Base-by-base conservation (phyloP, 129 eudicot genomes). In the Chrysanthemum makinoi region DNA sequence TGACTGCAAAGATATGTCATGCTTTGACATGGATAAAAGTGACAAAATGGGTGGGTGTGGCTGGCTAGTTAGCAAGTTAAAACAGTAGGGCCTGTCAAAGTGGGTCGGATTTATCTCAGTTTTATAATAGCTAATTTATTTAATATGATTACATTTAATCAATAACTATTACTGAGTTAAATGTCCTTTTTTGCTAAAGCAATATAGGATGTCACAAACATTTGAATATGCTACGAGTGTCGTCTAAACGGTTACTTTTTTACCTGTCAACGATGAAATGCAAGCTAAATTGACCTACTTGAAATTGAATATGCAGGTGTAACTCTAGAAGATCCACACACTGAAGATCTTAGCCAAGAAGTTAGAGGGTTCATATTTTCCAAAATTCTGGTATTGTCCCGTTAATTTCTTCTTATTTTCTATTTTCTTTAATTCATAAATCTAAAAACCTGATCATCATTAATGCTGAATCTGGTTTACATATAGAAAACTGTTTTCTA, bases 311-410 rank as follows among this genome's bases (percentile, higher is more conserved):
- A 70, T 70, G 79, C 90, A 94, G 98, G 97, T 69, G 88, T 94
- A 8, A 93, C 89, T 77, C 90, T 93, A 52, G 98, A 94, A 81
- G 98, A 94, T 83, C 95, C 98, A 53, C 95, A 89, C 62, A 94
- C 83, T 47, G 98, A 94, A 84, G 98, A 94, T 86, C 93, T 94
- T 26, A 87, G 91, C 81, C 98, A 94, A 88, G 98, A 94, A 67
- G 97, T 93, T 71, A 87, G 98, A 79, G 98, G 98, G 70, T 93
- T 93, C 85, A 89, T 93, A 63, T 93, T 93, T 82, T 93, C 98
- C 18, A 86, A 19, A 75, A 83, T 93, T 77, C 68, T 94, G 98
- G 98, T 94, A 77, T 39, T 16, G 65, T 14, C 52, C 19, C 15
- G 18, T 15, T 11, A 22, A 52, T 66, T 62, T 16, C 15, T 35